These are phyloP conservation scores for Avicennia marina DNA, from an alignment of 257 asterid species.

Conservation along the genomic window DNA sequence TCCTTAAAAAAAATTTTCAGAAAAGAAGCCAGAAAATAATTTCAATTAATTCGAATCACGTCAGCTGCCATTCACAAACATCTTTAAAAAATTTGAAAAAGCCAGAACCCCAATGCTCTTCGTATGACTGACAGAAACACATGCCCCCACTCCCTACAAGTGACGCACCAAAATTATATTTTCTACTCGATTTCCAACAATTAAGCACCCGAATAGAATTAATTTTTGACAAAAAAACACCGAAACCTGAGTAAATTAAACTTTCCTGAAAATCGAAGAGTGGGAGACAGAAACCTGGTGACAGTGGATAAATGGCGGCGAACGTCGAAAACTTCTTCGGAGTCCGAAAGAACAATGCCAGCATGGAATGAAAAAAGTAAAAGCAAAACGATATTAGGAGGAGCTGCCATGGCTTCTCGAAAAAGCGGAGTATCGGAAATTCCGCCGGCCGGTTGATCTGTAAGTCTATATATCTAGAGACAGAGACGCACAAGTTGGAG, in stretches of 20 bases:
- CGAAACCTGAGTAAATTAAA: neutral
- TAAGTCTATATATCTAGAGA: neutral
- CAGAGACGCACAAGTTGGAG: neutral
- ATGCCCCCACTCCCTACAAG: too few species aligned
- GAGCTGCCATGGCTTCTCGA: slow-evolving; percentile 27
- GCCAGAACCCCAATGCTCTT: too few species aligned
- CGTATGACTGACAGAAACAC: too few species aligned
- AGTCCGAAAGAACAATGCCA: slow-evolving; percentile 9
- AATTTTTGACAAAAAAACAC: neutral
- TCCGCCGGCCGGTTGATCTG: neutral
- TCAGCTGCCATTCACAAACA: neutral
- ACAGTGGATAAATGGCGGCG: slow-evolving; percentile 77
- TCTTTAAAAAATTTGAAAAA: too few species aligned
- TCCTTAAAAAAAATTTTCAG: neutral
- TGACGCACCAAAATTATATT: neutral
- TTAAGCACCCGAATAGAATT: neutral
- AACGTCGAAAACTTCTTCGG: slow-evolving; percentile 60
- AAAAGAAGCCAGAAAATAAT: neutral
- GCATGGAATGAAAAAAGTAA: slow-evolving; percentile 17
- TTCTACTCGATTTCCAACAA: neutral
- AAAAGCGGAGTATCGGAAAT: neutral
- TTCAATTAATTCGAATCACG: neutral
- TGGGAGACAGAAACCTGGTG: slow-evolving; percentile 42
- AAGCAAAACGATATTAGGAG: slow-evolving; percentile 13
- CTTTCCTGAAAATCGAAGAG: neutral